These are phyloP conservation scores for Sporothrix schenckii DNA, from an alignment of 2,329 filamentous ascomycete species.

Conservation along the genomic window DNA sequence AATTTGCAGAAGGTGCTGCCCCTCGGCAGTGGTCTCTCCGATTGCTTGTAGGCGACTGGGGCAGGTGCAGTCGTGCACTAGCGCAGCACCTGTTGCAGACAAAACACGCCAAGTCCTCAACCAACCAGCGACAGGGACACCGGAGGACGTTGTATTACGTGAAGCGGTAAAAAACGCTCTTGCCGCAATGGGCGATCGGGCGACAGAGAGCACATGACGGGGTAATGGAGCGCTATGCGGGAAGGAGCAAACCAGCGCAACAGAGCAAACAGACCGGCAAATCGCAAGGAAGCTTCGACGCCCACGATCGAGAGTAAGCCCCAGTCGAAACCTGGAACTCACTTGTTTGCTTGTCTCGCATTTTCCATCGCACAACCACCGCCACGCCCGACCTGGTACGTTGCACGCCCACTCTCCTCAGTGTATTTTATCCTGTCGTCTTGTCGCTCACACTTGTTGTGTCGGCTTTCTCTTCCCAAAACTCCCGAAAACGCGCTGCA, in stretches of 20 bases:
- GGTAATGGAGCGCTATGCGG: constrained; percentile 1
- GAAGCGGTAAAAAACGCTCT: constrained; percentile 7
- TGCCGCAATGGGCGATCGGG: constrained; percentile 16
- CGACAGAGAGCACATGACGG: constrained; percentile 18
- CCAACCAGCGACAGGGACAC: not conserved
- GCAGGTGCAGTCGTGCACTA: not conserved
- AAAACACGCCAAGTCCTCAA: constrained; percentile 9
- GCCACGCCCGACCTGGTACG: constrained; percentile 15
- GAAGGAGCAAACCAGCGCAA: constrained; percentile 16
- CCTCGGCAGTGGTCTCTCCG: not conserved
- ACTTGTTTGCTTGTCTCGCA: not conserved
- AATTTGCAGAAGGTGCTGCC: not conserved
- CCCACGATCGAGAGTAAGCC: constrained; percentile 20
- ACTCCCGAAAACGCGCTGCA: constrained; percentile 1
- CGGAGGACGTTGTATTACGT: not conserved
- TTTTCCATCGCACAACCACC: constrained; percentile 23
- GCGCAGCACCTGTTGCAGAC: constrained; percentile 2
- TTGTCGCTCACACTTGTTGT: not conserved
- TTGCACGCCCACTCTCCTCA: constrained; percentile 8
- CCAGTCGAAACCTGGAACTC: not conserved
- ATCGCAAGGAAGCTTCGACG: constrained; percentile 23
- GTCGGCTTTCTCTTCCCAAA: not conserved
- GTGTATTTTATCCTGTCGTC: not conserved
- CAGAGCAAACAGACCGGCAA: constrained; percentile 14
- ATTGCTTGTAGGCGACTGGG: not conserved